Conservation (phyloP, 73 alveolate genomes). For the Paramecium sonneborni region DNA sequence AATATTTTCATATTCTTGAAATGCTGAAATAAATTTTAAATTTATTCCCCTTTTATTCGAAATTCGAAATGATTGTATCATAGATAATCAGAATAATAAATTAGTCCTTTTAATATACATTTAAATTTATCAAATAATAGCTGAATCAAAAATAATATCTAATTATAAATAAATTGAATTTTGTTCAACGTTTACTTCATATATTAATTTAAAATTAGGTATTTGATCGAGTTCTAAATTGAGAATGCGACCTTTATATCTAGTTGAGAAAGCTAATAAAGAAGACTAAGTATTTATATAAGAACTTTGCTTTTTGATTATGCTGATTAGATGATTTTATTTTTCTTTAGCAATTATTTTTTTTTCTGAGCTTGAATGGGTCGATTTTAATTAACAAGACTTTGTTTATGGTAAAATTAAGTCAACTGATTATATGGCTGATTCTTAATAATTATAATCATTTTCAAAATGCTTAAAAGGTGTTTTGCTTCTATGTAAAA, state of each 20-base stretch:
- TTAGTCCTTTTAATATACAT: no score
- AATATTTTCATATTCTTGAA: no score
- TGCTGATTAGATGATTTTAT: background rate
- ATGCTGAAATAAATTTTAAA: no score
- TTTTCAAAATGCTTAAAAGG: background rate
- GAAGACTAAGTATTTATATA: background rate
- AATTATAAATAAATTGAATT: background rate
- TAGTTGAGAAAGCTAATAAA: background rate
- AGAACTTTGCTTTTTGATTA: background rate
- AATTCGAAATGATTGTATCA: no score
- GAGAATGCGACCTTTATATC: background rate
- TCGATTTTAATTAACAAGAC: background rate
- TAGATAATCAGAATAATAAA: no score
- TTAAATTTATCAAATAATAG: background rate
- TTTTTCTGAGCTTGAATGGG: background rate
- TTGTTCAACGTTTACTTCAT: background rate
- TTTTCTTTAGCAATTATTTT: background rate
- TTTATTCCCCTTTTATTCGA: no score
- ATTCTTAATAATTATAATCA: background rate
- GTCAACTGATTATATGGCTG: background rate
- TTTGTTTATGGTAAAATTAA: background rate
- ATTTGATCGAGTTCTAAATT: background rate
- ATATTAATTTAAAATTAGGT: no score
- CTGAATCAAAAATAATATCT: background rate
- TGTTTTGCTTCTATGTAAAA: background rate